A percentile compares a stretch with the other conserved stretches of the same genome.
phyloP scores from a whole-genome alignment of 208 protist genomes.

The Wallacemonas rigidus region DNA sequence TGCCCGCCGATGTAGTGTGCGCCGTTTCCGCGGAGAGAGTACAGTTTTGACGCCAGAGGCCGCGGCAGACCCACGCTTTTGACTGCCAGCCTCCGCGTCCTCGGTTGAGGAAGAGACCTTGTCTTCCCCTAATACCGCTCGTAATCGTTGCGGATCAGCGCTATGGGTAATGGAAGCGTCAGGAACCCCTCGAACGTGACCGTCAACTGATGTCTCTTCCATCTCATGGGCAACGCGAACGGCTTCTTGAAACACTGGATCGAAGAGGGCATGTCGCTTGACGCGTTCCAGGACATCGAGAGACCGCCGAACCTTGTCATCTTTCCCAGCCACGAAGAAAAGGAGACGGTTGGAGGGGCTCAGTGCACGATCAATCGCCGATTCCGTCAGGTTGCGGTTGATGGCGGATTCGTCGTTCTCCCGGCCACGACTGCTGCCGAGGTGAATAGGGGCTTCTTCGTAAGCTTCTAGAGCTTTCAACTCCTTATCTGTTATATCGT shows the following conservation, averaged over 20 bases:
- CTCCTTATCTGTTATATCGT: conserved; percentile 57
- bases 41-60: background rate
- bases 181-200: conserved; percentile 30
- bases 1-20: conserved; percentile 27
- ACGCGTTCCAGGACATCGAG: conserved; percentile 72
- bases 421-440: background rate
- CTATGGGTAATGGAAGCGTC: background rate
- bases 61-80: no score
- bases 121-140: background rate
- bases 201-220: conserved; percentile 46
- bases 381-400: conserved; percentile 17
- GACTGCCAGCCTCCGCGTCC: background rate
- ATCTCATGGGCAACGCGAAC: conserved; percentile 52
- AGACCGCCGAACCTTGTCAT: conserved; percentile 39
- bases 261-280: conserved; percentile 69
- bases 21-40: conserved; percentile 2
- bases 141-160: background rate
- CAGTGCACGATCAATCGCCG: conserved; percentile 59
- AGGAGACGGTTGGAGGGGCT: conserved; percentile 73
- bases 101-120: background rate
- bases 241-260: conserved; percentile 75
- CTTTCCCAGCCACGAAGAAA: conserved; percentile 45
- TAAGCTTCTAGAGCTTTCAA: conserved; percentile 59
- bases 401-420: background rate
- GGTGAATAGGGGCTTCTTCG: conserved; percentile 39